Evolutionary conservation across 441 rosid species (phyloP), one percentile per base, ranked within the genome.

Genomic region (Jatropha podagrica): DNA sequence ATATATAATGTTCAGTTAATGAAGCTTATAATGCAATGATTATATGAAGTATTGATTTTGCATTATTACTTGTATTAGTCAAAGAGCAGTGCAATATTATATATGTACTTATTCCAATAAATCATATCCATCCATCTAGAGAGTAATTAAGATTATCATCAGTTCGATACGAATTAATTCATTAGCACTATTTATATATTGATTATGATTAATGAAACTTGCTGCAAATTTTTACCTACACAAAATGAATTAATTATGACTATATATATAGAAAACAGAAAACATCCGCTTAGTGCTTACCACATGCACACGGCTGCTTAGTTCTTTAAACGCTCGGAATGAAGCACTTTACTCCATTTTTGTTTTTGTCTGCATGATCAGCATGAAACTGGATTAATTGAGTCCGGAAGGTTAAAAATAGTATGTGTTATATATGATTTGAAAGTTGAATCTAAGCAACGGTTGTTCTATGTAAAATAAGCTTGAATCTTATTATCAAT

Each of bases 201-300:
- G 68, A 72, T 58, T 74, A 63, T 46, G 69, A 67, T 66, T 27
- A 54, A 66, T 56, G 32, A 74, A 72, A 69, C 80, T 80, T 76
- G 64, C 72, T 27, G 32, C 32, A 46, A 40, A 60, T 48, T 27
- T 13, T 52, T 32, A 49, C 7, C 58, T 65, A 3, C 42, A 17
- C 1, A 49, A 23, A 60, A 27, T 32, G 0, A 12, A 48, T 7
- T 48, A 26, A 10, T 77, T 51, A 52, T 52, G 48, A 44, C 6
- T 6, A 42, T n/a, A 77, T 71, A 13, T 20, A 65, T 0, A 54
- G 18, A 54, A 13, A 54, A 20, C 13, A 59, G 56, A 56, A 56
- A n/a, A n/a, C 26, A 56, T 27, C 17, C 11, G 17, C 5, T 2
- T n/a, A 58, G 27, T 20, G 69, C 32, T 27, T 27, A 27, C 32